Evolutionary conservation across 495 filamentous ascomycete species (phyloP).

Genomic region (Penicillium herquei): DNA sequence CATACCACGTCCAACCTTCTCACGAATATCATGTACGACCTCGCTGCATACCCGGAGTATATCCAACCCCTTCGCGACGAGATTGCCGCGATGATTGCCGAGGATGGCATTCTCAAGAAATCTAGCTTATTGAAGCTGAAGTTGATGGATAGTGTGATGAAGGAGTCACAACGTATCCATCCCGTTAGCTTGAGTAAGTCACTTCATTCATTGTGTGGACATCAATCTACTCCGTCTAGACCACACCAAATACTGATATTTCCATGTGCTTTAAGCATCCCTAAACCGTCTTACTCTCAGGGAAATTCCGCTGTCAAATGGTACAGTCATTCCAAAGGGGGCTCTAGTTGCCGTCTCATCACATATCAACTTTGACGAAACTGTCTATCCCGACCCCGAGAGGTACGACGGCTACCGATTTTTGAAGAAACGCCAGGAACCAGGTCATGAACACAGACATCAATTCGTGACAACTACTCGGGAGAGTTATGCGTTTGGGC

Average conservation of each 20-base stretch:
- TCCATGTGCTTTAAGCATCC: conserved; percentile 25
- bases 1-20: conserved; percentile 44
- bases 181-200: conserved; percentile 36
- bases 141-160: conserved; percentile 46
- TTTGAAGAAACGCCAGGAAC: conserved; percentile 38
- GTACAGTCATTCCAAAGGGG: conserved; percentile 34
- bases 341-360: conserved; percentile 35
- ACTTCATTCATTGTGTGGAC: too few relatives aligned
- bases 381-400: conserved; percentile 41
- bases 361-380: conserved; percentile 34
- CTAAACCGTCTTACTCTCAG: conserved; percentile 40
- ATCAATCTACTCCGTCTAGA: too few relatives aligned
- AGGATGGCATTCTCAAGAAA: conserved; percentile 46
- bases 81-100: conserved; percentile 29
- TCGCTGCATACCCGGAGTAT: conserved; percentile 36
- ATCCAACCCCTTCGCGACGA: conserved; percentile 39
- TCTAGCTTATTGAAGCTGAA: conserved; percentile 48
- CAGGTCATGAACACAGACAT: conserved; percentile 39
- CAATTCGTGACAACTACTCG: conserved; percentile 47
- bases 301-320: conserved; percentile 34
- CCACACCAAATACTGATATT: background rate
- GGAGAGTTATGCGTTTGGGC: conserved; percentile 47
- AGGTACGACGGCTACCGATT: conserved; percentile 50
- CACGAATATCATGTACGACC: conserved; percentile 42
- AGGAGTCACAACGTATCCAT: conserved; percentile 36